Base-by-base conservation (phyloP, 176 grass and related monocot genomes). In the Avena eriantha region DNA sequence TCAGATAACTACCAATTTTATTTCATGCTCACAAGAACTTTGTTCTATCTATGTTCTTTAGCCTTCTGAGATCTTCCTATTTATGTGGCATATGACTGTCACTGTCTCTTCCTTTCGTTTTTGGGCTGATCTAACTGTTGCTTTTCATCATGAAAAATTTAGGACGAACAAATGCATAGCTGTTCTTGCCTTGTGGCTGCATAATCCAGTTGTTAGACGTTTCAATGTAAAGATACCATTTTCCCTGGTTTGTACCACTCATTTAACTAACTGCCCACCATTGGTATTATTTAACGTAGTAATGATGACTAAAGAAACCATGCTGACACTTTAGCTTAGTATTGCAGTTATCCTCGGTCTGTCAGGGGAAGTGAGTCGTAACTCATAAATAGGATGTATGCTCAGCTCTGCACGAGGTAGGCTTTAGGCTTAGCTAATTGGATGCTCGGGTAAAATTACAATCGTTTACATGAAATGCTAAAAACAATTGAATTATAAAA, bases 41-140 rank as follows among this genome's bases (percentile, higher is more conserved):
- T 70, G 34, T 70, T 70, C 68, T 48, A 74, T 74, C 71, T 74
- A 50, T n/a, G 71, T 74, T 74, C 71, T 74, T 74, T 41, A 70
- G 71, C 45, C 22, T 74, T 74, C 45, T 74, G 12, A 48, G 5
- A 49, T 24, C 12, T 7, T 74, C 22, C 70, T 26, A 48, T 50
- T 26, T 26, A 22, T 49, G 47, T 74, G 71, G 71, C 23, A 26
- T 64, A 22, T 23, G 59, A 23, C 43, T 24, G n/a, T 49, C 45
- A 23, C 43, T 24, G n/a, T 49, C 45, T 49, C 45, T 24, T 74
- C n/a, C 67, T 70, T 70, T 34, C 29, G 5, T 67, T 67, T 60
- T 67, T 1, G 6, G n/a, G 22, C 12, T 74, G 45, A 17, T 49
- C 43, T 26, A 29, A 46, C 49, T 74, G 45, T 24, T 8, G 12